Percentiles rank a stretch among this genome's conserved stretches.
phyloP scores from a whole-genome alignment of 352 stramenopile species.

The Phytophthora parvispora region DNA sequence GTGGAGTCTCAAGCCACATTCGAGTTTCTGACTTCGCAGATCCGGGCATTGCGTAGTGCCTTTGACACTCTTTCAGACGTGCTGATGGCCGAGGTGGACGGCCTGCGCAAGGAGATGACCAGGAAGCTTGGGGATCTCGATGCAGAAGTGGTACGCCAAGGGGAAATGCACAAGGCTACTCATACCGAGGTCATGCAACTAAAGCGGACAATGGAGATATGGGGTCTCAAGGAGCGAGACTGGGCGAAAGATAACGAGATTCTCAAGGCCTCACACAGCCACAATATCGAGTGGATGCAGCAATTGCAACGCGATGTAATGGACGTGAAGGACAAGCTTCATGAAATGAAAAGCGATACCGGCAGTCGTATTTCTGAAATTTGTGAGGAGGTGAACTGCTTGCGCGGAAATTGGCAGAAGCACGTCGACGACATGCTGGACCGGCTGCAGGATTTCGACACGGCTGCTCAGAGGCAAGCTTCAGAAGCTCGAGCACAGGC shows the following conservation, averaged over 20 bases:
- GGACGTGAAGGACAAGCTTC: conserved; percentile 80
- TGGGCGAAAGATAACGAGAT: conserved; percentile 91
- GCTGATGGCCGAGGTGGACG: conserved; percentile 78
- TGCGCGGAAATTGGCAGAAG: conserved; percentile 78
- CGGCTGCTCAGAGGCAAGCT: conserved; percentile 48
- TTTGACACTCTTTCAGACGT: conserved; percentile 89
- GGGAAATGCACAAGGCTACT: conserved; percentile 68
- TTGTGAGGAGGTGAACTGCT: conserved; percentile 71
- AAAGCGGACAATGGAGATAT: conserved; percentile 84
- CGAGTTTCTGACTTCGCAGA: conserved; percentile 84
- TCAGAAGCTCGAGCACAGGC: conserved; percentile 49
- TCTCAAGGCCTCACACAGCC: conserved; percentile 81
- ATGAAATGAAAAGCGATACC: conserved; percentile 73
- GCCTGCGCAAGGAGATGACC: conserved; percentile 74
- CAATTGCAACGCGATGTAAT: conserved; percentile 85
- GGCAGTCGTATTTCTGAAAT: conserved; percentile 62
- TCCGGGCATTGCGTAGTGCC: conserved; percentile 73
- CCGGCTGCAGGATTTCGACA: conserved; percentile 66
- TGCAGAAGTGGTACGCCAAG: conserved; percentile 62
- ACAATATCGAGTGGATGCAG: conserved; percentile 91
- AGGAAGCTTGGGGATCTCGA: conserved; percentile 71
- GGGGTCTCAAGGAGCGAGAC: conserved; percentile 83
- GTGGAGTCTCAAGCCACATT: conserved; percentile 88
- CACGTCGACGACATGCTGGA: conserved; percentile 76
- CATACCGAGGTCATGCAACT: conserved; percentile 77